phyloP scores from a whole-genome alignment of 2,329 filamentous ascomycete genomes.

The Dissoconium aciculare region DNA sequence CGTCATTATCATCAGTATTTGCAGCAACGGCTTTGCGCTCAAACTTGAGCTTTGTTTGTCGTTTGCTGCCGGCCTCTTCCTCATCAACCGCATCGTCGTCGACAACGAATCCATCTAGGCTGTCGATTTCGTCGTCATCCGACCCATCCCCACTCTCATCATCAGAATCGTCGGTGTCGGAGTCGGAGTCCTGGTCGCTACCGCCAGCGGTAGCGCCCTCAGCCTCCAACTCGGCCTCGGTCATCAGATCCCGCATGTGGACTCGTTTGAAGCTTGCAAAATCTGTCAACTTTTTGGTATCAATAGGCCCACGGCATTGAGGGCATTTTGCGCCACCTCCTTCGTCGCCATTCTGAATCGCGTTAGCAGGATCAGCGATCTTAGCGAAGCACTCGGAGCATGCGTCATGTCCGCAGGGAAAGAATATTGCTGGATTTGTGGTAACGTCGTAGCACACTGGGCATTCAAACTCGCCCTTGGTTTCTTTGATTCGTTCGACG shows the following conservation, averaged over 20 bases:
- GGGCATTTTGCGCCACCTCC: constrained; percentile 50
- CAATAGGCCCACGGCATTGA: constrained; percentile 54
- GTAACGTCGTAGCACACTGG: constrained; percentile 68
- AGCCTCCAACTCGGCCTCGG: constrained; percentile 22
- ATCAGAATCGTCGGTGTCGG: constrained; percentile 24
- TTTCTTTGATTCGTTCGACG: constrained; percentile 48
- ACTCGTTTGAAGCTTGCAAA: constrained; percentile 59
- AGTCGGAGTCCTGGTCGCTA: constrained; percentile 25
- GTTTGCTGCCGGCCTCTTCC: constrained; percentile 11
- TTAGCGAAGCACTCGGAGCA: constrained; percentile 63
- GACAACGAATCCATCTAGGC: constrained; percentile 42
- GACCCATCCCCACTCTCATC: constrained; percentile 25
- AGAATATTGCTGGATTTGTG: constrained; percentile 59
- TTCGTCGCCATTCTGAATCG: constrained; percentile 47
- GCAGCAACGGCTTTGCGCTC: too few species aligned
- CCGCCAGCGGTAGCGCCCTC: constrained; percentile 24
- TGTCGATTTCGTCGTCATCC: constrained; percentile 21
- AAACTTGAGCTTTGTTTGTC: too few species aligned
- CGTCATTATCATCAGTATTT: too few species aligned
- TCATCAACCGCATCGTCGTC: constrained; percentile 27
- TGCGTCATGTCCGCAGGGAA: constrained; percentile 69
- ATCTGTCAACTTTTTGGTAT: constrained; percentile 57
- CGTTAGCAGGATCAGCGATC: constrained; percentile 47
- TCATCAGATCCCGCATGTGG: constrained; percentile 44
- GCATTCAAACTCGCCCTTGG: constrained; percentile 53